Evolutionary conservation across 2,329 filamentous ascomycete species (phyloP), one percentile per base, ranked within the genome.

Genomic region (Myriangium duriaei): DNA sequence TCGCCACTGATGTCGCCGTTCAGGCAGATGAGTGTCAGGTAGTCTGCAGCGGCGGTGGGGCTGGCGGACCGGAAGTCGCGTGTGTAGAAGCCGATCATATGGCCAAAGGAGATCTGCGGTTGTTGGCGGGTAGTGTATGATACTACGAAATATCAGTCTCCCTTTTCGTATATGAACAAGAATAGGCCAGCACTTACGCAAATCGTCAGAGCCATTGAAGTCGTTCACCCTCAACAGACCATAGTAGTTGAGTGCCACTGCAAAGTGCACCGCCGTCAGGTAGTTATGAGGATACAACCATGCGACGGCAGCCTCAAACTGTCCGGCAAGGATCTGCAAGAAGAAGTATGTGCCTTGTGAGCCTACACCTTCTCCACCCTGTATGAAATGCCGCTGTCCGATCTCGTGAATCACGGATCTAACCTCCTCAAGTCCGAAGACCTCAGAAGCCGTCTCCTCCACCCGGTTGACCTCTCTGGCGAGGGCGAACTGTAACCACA

Each of bases 21-120:
- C 40, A 98, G 74, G 58, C 85, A 94, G 52, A 98, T 87, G 41
- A 98, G 65, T 4, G 79, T 74, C 33, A 98, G 75, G 58, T 98
- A 98, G 57, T 98, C 91, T 12, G 93, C 83, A 2, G 92, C 91
- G 21, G 85, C 83, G 41, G 82, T 81, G 5, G 86, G 81, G 52
- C 92, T 79, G 13, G 86, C 87, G 18, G 85, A 84, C 37, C 91
- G 80, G 73, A 98, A 98, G 59, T 95, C 87, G 38, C 81, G 76
- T 4, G 92, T 98, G 65, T 98, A 98, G 57, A 91, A 85, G 29
- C 88, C 92, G 44, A 96, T 69, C 68, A 96, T 83, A 42, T 82
- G 80, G 31, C 84, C 87, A 61, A 96, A 96, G 66, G 91, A 94
- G 60, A 98, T 79, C 57, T 95, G 86, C 4, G 86, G 71, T 45